A percentile compares a stretch with the other conserved stretches of the same genome.
Evolutionary conservation across 495 filamentous ascomycete genomes (phyloP).

Genomic region (Penicillium daleae): DNA sequence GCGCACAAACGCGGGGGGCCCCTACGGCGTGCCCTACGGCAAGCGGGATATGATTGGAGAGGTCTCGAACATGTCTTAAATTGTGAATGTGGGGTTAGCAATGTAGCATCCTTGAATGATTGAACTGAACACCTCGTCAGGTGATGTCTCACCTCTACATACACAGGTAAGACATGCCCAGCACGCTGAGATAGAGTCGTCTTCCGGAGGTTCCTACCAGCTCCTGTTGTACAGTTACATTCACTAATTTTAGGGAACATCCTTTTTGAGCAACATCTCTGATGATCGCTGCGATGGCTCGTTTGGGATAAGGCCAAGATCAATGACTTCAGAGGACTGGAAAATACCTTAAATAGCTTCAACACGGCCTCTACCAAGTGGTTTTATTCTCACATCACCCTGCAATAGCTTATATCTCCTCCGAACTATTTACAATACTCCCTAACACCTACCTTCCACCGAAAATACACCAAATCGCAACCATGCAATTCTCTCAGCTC

Average conservation of each 20-base stretch:
- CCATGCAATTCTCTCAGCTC: conserved; percentile 53
- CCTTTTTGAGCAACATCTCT: conserved; percentile 13
- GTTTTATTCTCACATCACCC: conserved; percentile 5
- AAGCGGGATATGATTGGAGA: conserved; percentile 12
- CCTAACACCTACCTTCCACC: background rate
- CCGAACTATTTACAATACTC: background rate
- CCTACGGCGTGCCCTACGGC: conserved; percentile 10
- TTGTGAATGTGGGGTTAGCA: background rate
- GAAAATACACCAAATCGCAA: conserved; percentile 24
- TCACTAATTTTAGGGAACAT: conserved; percentile 13
- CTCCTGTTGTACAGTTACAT: conserved; percentile 19
- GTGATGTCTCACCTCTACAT: conserved; percentile 18
- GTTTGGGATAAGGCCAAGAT: background rate
- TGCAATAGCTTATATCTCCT: background rate
- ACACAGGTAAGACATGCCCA: conserved; percentile 18
- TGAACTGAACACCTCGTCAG: conserved; percentile 1
- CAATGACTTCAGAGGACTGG: background rate
- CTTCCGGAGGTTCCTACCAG: background rate
- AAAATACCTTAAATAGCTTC: conserved; percentile 19
- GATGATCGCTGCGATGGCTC: background rate
- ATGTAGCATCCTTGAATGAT: no score
- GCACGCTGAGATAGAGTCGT: conserved; percentile 1
- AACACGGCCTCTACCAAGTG: background rate
- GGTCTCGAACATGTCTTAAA: conserved; percentile 21
- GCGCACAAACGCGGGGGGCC: conserved; percentile 18